Percentiles rank a stretch among this genome's conserved stretches.
Evolutionary conservation across 2,329 filamentous ascomycete species (phyloP).

Genomic region (Stylonectria norvegica): DNA sequence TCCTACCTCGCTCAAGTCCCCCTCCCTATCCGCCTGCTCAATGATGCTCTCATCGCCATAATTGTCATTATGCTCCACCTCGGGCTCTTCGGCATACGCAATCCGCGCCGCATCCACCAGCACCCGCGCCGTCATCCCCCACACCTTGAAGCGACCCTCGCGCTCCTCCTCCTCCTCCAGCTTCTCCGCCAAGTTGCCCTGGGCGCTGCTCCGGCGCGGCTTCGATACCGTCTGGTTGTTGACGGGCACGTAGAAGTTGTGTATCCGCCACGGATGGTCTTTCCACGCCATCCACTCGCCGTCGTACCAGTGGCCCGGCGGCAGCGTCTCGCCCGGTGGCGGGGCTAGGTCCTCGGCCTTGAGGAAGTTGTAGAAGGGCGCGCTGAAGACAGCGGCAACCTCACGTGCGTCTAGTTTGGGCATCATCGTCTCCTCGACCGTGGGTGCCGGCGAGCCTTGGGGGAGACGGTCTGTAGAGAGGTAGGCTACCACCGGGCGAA

Average conservation of each 20-base stretch:
- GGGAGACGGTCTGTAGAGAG: constrained; percentile 59
- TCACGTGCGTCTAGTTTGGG: constrained; percentile 83
- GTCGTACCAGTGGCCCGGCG: constrained; percentile 72
- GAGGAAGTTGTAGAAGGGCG: constrained; percentile 82
- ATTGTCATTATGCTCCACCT: constrained; percentile 67
- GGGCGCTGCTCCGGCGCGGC: constrained; percentile 43
- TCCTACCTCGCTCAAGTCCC: constrained; percentile 43
- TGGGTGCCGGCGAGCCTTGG: constrained; percentile 31
- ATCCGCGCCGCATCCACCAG: constrained; percentile 82
- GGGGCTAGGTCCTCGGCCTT: constrained; percentile 53
- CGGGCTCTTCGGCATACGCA: constrained; percentile 77
- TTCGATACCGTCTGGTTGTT: constrained; percentile 65
- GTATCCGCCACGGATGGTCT: constrained; percentile 74
- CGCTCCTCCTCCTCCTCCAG: constrained; percentile 47
- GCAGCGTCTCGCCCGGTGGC: constrained; percentile 36
- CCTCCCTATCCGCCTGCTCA: constrained; percentile 41
- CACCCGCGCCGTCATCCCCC: constrained; percentile 92
- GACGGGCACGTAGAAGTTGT: constrained; percentile 88
- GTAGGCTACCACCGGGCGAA: constrained; percentile 74
- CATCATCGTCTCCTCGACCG: constrained; percentile 68
- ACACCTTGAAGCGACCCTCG: constrained; percentile 71
- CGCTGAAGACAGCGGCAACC: constrained; percentile 91
- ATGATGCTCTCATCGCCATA: constrained; percentile 55
- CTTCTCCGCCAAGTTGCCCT: constrained; percentile 42
- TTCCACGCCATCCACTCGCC: constrained; percentile 81